These are phyloP conservation scores for Urochloa ruziziensis DNA, from an alignment of 176 grass and related monocot genomes.

Conservation along the genomic window DNA sequence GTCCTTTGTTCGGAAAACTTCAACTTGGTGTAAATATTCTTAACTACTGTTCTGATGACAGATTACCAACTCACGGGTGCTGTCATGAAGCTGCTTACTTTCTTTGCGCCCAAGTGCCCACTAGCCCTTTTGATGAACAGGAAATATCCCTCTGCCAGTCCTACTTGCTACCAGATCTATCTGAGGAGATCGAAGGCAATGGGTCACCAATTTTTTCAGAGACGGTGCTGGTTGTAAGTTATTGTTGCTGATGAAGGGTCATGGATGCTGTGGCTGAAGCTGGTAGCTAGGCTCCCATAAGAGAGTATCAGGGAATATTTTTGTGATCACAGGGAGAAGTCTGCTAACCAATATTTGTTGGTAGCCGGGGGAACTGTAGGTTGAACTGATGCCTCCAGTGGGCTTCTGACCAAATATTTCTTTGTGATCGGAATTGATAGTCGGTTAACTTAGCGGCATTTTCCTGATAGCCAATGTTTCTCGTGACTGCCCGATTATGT, in stretches of 20 bases:
- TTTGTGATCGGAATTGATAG: slow-evolving; percentile 40
- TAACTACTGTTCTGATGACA: slow-evolving; percentile 38
- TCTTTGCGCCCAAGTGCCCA: slow-evolving; percentile 30
- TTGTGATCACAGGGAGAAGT: slow-evolving; percentile 34
- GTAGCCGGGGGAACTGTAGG: slow-evolving; percentile 37
- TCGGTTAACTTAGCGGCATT: slow-evolving; percentile 51
- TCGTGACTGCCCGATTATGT: background rate
- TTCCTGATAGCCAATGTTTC: slow-evolving; percentile 48
- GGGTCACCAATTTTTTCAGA: slow-evolving; percentile 14
- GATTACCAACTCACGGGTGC: slow-evolving; percentile 41
- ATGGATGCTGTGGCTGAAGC: slow-evolving; percentile 21
- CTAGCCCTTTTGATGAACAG: slow-evolving; percentile 28
- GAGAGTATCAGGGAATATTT: slow-evolving; percentile 42
- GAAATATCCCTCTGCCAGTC: slow-evolving; percentile 4
- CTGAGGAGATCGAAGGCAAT: slow-evolving; percentile 11
- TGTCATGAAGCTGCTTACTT: slow-evolving; percentile 19
- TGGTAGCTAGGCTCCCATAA: slow-evolving; percentile 31
- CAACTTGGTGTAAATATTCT: background rate
- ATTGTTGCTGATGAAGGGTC: background rate
- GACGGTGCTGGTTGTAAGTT: slow-evolving; percentile 30
- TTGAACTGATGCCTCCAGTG: slow-evolving; percentile 29
- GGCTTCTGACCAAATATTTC: slow-evolving; percentile 48
- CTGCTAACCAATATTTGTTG: slow-evolving; percentile 49
- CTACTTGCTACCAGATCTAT: background rate
- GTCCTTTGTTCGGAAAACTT: background rate